Conservation (phyloP, 345 rosid species). For the Lagerstroemia speciosa region DNA sequence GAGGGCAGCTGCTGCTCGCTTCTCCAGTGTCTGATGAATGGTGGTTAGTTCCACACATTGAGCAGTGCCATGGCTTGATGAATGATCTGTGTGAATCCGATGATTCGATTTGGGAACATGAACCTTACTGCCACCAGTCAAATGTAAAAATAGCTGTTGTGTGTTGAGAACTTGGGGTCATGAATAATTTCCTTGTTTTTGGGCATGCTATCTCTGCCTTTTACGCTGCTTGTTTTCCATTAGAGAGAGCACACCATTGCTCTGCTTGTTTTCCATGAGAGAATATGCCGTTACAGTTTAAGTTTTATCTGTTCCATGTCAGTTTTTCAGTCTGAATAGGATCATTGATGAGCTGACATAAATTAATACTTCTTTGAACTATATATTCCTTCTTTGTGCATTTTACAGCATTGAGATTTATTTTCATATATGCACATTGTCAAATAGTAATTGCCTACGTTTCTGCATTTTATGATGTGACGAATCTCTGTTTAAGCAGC, state of each 20-base stretch:
- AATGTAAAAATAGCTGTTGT: not conserved
- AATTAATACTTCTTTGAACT: not conserved
- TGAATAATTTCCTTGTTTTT: not conserved
- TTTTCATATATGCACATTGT: not conserved
- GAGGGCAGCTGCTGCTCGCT: not conserved
- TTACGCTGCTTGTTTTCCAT: not conserved
- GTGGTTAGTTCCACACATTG: not conserved
- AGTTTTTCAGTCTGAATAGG: not conserved
- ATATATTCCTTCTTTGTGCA: not conserved
- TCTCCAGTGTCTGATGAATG: not conserved
- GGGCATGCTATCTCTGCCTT: not conserved
- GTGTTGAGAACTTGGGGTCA: not conserved
- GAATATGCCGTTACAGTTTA: not conserved
- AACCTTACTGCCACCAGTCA: not conserved
- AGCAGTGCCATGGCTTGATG: not conserved
- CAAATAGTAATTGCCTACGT: not conserved
- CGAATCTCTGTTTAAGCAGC: conserved; percentile 14
- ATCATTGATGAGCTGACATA: not conserved
- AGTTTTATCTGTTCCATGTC: not conserved
- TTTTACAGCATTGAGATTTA: not conserved
- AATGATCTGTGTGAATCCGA: not conserved
- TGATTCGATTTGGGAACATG: not conserved
- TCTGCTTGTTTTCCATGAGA: not conserved
- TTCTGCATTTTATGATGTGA: not conserved
- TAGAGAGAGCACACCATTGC: not conserved